Percentiles rank a stretch among this genome's conserved stretches.
Conservation (phyloP, 139 green algal species). For the Tetratostichococcus sp. region DNA sequence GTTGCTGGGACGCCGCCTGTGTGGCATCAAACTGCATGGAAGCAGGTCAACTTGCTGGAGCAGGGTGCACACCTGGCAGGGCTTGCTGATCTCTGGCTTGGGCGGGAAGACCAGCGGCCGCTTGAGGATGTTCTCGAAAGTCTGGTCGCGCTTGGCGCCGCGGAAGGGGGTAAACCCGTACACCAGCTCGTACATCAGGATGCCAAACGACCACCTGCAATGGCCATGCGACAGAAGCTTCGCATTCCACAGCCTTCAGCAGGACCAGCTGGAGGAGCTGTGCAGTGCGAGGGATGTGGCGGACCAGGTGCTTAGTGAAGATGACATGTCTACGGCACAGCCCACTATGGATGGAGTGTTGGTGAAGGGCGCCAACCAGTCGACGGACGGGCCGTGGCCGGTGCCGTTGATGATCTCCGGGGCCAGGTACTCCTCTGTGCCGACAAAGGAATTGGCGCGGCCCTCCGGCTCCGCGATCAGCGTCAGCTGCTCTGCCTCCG, state of each 20-base stretch:
- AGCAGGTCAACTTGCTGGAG: too few relatives aligned
- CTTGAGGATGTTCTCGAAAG: conserved; percentile 94
- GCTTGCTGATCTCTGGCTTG: conserved; percentile 37
- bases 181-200: conserved; percentile 94
- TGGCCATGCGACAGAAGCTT: neutral
- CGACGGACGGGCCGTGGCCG: conserved; percentile 63
- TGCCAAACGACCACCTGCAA: conserved; percentile 86
- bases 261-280: neutral
- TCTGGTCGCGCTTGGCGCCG: conserved; percentile 69
- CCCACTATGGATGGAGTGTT: too few relatives aligned
- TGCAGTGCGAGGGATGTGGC: too few relatives aligned
- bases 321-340: too few relatives aligned
- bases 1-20: too few relatives aligned
- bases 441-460: conserved; percentile 89
- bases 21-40: too few relatives aligned
- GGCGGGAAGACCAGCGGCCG: conserved; percentile 76
- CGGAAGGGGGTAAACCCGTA: conserved; percentile 85
- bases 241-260: too few relatives aligned
- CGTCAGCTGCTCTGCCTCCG: conserved; percentile 18
- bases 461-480: conserved; percentile 79
- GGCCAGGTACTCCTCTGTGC: conserved; percentile 82
- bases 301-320: too few relatives aligned
- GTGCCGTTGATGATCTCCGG: conserved; percentile 80
- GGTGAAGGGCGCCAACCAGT: too few relatives aligned
- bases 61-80: conserved; percentile 18